phyloP scores from a whole-genome alignment of 2,329 filamentous ascomycete genomes.

The Fusarium temperatum region DNA sequence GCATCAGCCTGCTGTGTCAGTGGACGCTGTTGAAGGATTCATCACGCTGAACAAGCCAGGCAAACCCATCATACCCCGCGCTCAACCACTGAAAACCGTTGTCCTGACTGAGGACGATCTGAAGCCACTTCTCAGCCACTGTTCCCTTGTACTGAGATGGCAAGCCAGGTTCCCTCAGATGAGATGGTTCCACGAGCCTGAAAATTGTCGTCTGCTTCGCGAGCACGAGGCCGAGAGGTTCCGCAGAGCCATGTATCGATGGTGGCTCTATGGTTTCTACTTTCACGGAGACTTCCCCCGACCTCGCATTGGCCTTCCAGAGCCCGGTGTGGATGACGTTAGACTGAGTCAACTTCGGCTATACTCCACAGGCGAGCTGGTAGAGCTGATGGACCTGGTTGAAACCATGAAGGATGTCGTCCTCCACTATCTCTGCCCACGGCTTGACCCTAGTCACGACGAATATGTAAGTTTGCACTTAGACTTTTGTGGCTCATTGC shows the following conservation, averaged over 20 bases:
- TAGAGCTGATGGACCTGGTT: conserved; percentile 58
- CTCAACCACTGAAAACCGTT: conserved; percentile 33
- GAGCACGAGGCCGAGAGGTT: conserved; percentile 56
- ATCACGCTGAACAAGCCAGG: conserved; percentile 34
- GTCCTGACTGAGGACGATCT: conserved; percentile 48
- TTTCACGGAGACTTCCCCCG: conserved; percentile 58
- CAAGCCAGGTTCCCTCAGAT: conserved; percentile 54
- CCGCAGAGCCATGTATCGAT: conserved; percentile 60
- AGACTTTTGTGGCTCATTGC: neutral
- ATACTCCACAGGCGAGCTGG: conserved; percentile 54
- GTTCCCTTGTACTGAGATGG: conserved; percentile 51
- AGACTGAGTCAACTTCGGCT: conserved; percentile 55
- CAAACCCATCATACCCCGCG: conserved; percentile 11
- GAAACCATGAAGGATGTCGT: conserved; percentile 56
- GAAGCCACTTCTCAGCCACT: conserved; percentile 46
- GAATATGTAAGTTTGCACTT: conserved; percentile 44
- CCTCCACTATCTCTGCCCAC: conserved; percentile 57
- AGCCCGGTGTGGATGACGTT: conserved; percentile 52
- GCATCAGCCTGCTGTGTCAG: conserved; percentile 1
- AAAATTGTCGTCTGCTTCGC: conserved; percentile 56
- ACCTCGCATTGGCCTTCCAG: conserved; percentile 50
- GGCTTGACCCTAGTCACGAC: conserved; percentile 49
- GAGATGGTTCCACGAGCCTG: conserved; percentile 57
- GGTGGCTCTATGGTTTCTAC: conserved; percentile 64
- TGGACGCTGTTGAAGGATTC: conserved; percentile 24